phyloP scores from a whole-genome alignment of 2,329 filamentous ascomycete genomes.

The Microsporum canis region DNA sequence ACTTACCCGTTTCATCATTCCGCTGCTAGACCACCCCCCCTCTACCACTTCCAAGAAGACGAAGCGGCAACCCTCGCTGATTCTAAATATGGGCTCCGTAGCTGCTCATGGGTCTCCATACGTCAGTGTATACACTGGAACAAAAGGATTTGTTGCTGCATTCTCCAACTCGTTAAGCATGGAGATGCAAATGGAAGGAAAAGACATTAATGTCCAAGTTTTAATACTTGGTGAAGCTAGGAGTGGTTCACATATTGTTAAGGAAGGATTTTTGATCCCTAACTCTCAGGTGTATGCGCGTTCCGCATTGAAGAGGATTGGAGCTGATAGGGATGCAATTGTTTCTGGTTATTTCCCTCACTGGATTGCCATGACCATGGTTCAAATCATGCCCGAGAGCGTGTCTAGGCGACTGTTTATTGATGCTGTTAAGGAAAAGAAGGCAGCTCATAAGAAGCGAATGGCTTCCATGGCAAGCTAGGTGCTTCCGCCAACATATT shows the following conservation, averaged over 20 bases:
- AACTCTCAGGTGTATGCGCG: slow-evolving; percentile 22
- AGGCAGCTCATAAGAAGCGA: not conserved
- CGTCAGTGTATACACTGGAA: slow-evolving; percentile 35
- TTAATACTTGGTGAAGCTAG: slow-evolving; percentile 27
- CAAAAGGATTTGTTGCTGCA: slow-evolving; percentile 38
- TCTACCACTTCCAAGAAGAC: slow-evolving; percentile 15
- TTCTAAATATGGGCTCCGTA: slow-evolving; percentile 43
- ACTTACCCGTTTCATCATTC: slow-evolving; percentile 39
- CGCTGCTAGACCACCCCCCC: slow-evolving; percentile 27
- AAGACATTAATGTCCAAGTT: slow-evolving; percentile 31
- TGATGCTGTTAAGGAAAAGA: not conserved
- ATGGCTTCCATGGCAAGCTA: not conserved
- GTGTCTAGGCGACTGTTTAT: not conserved
- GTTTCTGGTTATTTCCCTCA: slow-evolving; percentile 27
- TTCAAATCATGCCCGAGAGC: slow-evolving; percentile 7
- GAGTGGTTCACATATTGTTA: slow-evolving; percentile 19
- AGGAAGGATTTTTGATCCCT: slow-evolving; percentile 21
- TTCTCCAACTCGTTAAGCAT: slow-evolving; percentile 32
- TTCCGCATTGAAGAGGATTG: slow-evolving; percentile 25
- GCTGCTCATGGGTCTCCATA: slow-evolving; percentile 39
- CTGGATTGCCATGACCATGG: slow-evolving; percentile 18
- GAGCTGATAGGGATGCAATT: slow-evolving; percentile 21
- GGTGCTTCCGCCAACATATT: not conserved
- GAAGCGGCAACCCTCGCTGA: slow-evolving; percentile 29
- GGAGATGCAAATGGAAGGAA: slow-evolving; percentile 33